Conservation (phyloP, 495 filamentous ascomycete genomes). For the Penicillium simplicissimum region DNA sequence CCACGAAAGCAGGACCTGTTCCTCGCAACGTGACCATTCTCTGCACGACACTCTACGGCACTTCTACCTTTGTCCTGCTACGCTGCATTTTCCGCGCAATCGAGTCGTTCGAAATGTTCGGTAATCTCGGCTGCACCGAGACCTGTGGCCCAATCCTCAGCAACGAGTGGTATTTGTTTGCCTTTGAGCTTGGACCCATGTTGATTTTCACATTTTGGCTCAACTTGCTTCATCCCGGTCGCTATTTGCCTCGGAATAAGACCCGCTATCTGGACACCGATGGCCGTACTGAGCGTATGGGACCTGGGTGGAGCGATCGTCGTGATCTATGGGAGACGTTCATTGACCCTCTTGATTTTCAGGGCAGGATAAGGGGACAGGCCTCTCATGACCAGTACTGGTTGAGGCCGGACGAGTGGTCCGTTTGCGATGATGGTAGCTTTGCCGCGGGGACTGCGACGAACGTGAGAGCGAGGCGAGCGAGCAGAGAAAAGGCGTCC, state of each 20-base stretch:
- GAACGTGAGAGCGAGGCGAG: slow-evolving; percentile 6
- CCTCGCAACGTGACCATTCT: slow-evolving; percentile 37
- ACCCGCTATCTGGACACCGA: slow-evolving; percentile 35
- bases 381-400: slow-evolving; percentile 37
- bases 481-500: background rate
- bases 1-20: slow-evolving; percentile 18
- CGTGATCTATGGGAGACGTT: slow-evolving; percentile 34
- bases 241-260: slow-evolving; percentile 33
- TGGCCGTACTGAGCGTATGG: slow-evolving; percentile 36
- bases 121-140: slow-evolving; percentile 19
- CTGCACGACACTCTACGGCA: slow-evolving; percentile 43
- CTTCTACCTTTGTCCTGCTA: slow-evolving; percentile 36
- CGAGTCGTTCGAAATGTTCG: slow-evolving; percentile 33
- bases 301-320: slow-evolving; percentile 42
- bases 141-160: slow-evolving; percentile 33
- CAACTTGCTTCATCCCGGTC: slow-evolving; percentile 39
- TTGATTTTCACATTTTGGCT: slow-evolving; percentile 42
- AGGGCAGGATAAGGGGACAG: slow-evolving; percentile 27
- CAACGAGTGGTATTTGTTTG: slow-evolving; percentile 44
- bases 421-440: slow-evolving; percentile 32
- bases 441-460: slow-evolving; percentile 35
- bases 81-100: slow-evolving; percentile 43
- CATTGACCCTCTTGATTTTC: slow-evolving; percentile 37
- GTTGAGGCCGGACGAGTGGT: slow-evolving; percentile 30
- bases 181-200: slow-evolving; percentile 42